Base-by-base conservation (phyloP, 768 basidiomycete genomes). In the Tephrocybe sp. region DNA sequence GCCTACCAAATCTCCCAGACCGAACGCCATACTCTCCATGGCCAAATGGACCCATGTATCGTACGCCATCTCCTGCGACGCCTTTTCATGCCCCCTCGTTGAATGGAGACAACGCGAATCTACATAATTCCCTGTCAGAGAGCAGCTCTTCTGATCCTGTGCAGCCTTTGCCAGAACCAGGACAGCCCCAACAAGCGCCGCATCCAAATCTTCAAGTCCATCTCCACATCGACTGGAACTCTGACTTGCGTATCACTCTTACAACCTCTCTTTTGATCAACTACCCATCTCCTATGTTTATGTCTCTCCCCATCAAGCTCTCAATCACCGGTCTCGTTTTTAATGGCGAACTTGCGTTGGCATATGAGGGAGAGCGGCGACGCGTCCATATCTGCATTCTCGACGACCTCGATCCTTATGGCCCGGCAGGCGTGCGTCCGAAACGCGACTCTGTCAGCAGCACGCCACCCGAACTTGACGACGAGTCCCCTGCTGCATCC, bases 181-280 rank as follows among this genome's bases (percentile, higher is more conserved):
- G 42, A 10, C 37, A 46, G 39, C 55, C 30, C 1, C 46, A 52
- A 42, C 30, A 50, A 24, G 22, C 49, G 51, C 55, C 46, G 34
- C 51, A 52, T 50, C 83, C 90, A 1, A 88, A 94, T 63, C 73
- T 98, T 23, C 97, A 99, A 63, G 67, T 97, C 3, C 94, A 97
- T 63, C 73, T 99, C 0, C 83, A 85, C 59, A 71, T 97, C 37
- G 77, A 80, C 25, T 95, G 95, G 84, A 80, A 85, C 45, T 91
- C 94, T 9, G 85, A 97, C 65, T 75, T 98, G 8, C 86, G 89
- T 13, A 75, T 99, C 57, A 90, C 89, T 7, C 77, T 99, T 47
- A 84, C 90, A 24, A 98, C 97, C 0, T 94, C 92, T 8, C 78
- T 98, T 22, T 80, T 94, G 53, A 94, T 99, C 68, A 97, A 99